These are phyloP conservation scores for Hibiscus mutabilis DNA, from an alignment of 345 rosid genomes.

Conservation along the genomic window DNA sequence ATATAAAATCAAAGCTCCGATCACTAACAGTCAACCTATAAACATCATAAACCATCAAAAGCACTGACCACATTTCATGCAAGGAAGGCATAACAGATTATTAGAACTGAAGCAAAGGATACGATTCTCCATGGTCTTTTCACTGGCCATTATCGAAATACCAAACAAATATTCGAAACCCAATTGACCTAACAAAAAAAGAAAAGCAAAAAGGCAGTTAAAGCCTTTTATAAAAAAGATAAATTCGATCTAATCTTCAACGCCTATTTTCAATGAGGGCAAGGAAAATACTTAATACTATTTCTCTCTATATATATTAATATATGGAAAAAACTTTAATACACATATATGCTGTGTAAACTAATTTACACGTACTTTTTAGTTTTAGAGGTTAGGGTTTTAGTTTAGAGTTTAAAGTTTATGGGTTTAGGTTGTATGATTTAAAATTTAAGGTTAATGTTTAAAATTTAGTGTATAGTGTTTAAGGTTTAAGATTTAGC, in stretches of 20 bases:
- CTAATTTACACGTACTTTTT: too few relatives aligned
- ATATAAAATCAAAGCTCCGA: neutral
- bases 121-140: conserved; percentile 20
- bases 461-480: too few relatives aligned
- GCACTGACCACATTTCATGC: neutral
- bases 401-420: too few relatives aligned
- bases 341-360: too few relatives aligned
- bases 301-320: too few relatives aligned
- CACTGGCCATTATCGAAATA: conserved; percentile 26
- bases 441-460: too few relatives aligned
- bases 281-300: neutral
- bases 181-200: conserved; percentile 1
- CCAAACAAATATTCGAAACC: conserved; percentile 7
- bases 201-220: neutral
- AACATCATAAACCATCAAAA: neutral
- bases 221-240: conserved; percentile 1
- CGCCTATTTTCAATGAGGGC: neutral
- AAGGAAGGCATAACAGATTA: neutral
- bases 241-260: neutral
- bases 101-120: neutral
- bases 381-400: too few relatives aligned
- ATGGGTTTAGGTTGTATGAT: too few relatives aligned
- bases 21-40: neutral
- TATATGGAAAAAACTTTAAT: too few relatives aligned
- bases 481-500: too few relatives aligned